Evolutionary conservation across 2,329 filamentous ascomycete species (phyloP).

Genomic region (Fusarium armeniacum): DNA sequence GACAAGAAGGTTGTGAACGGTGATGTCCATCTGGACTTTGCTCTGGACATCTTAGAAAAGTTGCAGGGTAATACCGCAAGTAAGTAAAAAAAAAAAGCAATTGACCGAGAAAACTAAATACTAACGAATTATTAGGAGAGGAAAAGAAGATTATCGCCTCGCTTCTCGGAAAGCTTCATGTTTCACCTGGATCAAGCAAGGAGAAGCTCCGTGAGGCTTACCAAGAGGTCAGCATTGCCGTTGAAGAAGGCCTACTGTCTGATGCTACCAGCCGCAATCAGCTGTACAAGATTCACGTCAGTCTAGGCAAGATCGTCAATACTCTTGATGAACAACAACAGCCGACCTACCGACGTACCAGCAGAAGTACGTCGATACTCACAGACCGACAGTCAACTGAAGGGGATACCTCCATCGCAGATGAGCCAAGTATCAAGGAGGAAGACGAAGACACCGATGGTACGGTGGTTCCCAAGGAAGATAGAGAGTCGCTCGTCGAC

Average conservation of each 20-base stretch:
- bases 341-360: constrained; percentile 57
- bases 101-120: constrained; percentile 5
- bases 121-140: constrained; percentile 71
- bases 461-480: constrained; percentile 52
- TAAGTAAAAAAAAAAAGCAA: constrained; percentile 59
- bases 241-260: constrained; percentile 71
- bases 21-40: constrained; percentile 84
- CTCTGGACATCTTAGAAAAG: constrained; percentile 81
- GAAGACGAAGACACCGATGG: constrained; percentile 60
- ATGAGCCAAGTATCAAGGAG: constrained; percentile 64
- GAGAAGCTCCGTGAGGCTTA: constrained; percentile 71
- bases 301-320: constrained; percentile 77
- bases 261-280: constrained; percentile 75
- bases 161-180: constrained; percentile 85
- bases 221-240: constrained; percentile 70
- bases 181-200: constrained; percentile 75
- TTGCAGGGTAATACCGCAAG: constrained; percentile 76
- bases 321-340: constrained; percentile 63
- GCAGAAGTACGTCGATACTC: constrained; percentile 60
- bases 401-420: constrained; percentile 58
- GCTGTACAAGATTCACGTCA: constrained; percentile 77
- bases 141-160: constrained; percentile 86
- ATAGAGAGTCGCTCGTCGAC: constrained; percentile 57
- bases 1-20: constrained; percentile 77
- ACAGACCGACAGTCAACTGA: constrained; percentile 52